Base-by-base conservation (phyloP, 176 grass and related monocot species). In the Avena eriantha region DNA sequence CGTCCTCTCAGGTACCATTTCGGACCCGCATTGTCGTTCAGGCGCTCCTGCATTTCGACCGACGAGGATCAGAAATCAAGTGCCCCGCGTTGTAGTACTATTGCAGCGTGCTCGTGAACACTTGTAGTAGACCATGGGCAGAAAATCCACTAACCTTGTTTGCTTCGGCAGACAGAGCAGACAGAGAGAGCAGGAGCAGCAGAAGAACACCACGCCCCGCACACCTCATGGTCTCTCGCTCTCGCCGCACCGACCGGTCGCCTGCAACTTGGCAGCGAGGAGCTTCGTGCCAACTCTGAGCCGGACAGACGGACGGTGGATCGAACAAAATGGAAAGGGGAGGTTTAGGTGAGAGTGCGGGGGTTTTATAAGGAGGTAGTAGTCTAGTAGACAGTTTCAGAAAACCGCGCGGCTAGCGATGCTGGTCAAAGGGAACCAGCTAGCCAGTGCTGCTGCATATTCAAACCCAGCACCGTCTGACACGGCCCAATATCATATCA, bases 401-500 rank as follows among this genome's bases (percentile, higher is more conserved):
- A 19, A 17, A 23, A 39, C 24, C 26, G 24, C 73, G 49, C 59
- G 47, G 15, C 57, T 50, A 41, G 45, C 55, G 55, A 43, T 73
- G 86, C 45, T 61, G 71, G 90, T 91, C 90, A 91, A 91, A 91
- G 82, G 49, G 39, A 41, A 41, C 39, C 39, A 1, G 39, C 39
- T n/a, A 81, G 81, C 1, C 19, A 1, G 45, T 47, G 45, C 21
- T 17, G 31, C 50, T 41, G 7, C 36, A 66, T 91, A 88, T 91
- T 88, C 89, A 91, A 85, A 85, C 74, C 3, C 7, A 35, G 64
- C 33, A 47, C 59, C 69, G 19, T 31, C 85, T 88, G 89, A 91
- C 81, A 76, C n/a, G n/a, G 39, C 17, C 69, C 80, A 88, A 91
- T 81, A 91, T 48, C 77, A 91, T 81, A 91, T 48, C 77, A 91